A percentile compares a stretch with the other conserved stretches of the same genome.
Conservation (phyloP, 2,329 filamentous ascomycete species). For the Diaporthe ilicicola region DNA sequence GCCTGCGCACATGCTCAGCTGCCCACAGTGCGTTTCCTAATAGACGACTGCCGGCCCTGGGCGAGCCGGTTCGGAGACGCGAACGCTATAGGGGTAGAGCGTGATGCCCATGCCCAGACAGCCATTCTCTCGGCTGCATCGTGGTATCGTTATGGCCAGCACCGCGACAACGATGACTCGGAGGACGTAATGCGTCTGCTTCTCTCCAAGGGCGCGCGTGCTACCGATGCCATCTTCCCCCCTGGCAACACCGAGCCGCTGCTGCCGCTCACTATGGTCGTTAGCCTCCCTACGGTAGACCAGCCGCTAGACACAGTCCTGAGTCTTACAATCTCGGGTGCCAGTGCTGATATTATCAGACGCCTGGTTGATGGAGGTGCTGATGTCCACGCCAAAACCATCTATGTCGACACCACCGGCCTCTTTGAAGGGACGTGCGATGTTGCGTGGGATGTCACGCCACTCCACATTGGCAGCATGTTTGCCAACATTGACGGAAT, state of each 20-base stretch:
- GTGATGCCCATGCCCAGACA: not conserved
- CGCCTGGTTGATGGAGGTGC: not conserved
- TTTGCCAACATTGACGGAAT: not conserved
- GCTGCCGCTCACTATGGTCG: not conserved
- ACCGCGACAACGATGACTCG: not conserved
- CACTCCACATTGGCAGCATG: constrained; percentile 8
- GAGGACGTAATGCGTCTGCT: constrained; percentile 1
- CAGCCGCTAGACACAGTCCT: not conserved
- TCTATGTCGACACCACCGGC: not conserved
- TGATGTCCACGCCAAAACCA: constrained; percentile 5
- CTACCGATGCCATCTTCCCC: not conserved
- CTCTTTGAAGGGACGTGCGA: not conserved
- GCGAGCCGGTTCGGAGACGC: not conserved
- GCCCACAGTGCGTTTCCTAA: not conserved
- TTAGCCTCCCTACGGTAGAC: not conserved
- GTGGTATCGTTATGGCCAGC: not conserved
- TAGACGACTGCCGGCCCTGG: not conserved
- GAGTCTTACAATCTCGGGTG: not conserved
- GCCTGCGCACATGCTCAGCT: not conserved
- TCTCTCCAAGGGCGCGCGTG: constrained; percentile 1
- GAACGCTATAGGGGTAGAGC: not conserved
- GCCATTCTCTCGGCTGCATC: constrained; percentile 1
- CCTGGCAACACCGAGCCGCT: not conserved
- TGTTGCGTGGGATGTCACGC: not conserved
- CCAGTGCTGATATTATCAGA: not conserved